phyloP scores from a whole-genome alignment of 306 rosid genomes.

The Luffa acutangula region DNA sequence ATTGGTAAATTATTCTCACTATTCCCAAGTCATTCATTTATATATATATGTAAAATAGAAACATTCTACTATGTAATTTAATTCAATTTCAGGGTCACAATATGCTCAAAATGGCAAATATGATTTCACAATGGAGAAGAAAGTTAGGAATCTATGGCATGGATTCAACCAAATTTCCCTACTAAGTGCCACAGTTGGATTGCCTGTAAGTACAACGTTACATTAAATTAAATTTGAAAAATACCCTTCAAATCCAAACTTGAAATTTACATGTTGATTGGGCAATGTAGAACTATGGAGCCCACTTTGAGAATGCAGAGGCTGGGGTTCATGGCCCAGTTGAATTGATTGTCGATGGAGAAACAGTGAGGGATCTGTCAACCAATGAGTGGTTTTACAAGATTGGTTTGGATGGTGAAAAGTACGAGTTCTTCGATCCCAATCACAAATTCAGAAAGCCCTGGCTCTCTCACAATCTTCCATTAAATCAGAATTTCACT shows the following conservation, averaged over 20 bases:
- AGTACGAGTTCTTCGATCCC: constrained; percentile 1
- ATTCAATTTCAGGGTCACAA: constrained; percentile 17
- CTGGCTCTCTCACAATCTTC: constrained; percentile 21
- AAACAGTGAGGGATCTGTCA: constrained; percentile 27
- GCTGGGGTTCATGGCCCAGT: constrained; percentile 34
- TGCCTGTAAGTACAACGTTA: constrained; percentile 14
- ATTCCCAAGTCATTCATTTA: too few species aligned
- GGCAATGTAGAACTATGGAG: constrained; percentile 31
- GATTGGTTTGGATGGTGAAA: constrained; percentile 41
- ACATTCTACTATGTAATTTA: neutral
- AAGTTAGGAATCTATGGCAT: neutral
- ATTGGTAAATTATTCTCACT: constrained; percentile 19
- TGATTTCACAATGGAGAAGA: constrained; percentile 11
- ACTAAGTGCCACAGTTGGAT: constrained; percentile 28
- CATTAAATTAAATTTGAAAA: neutral
- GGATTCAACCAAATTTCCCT: constrained; percentile 23
- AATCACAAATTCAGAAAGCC: constrained; percentile 2
- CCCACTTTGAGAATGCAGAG: constrained; percentile 19
- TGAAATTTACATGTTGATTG: neutral
- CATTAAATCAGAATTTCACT: constrained; percentile 28
- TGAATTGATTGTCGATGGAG: constrained; percentile 33
- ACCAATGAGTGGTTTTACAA: constrained; percentile 36
- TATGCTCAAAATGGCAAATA: constrained; percentile 14
- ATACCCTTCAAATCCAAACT: neutral
- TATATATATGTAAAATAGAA: too few species aligned